Evolutionary conservation across 257 asterid genomes (phyloP), one percentile per base, ranked within the genome.

Genomic region (Gardenia jasminoides): DNA sequence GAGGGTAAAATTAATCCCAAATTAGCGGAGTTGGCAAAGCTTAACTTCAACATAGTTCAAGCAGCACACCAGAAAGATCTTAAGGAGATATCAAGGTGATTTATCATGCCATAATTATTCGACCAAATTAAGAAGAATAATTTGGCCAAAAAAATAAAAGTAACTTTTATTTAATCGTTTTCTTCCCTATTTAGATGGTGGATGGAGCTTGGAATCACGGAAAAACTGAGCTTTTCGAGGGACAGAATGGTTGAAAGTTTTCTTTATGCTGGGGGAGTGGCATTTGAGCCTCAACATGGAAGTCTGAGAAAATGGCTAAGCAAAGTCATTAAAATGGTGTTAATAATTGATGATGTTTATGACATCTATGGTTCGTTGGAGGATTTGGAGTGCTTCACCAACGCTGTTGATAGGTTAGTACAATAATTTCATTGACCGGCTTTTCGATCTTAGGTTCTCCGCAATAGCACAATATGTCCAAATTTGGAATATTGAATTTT

Each of bases 31-130:
- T 85, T 91, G 48, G 92, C 95, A 1, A 84, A 83, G 64, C 90
- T 90, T 70, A 90, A 93, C 81, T 93, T 88, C 61, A 93, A 93
- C 77, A 81, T 80, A 0, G 77, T 83, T 77, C 97, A 93, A 84
- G 80, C 80, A 75, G 80, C 83, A 52, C 94, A 88, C 74, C 97
- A 90, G 78, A 69, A 85, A 24, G 90, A 91, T 30, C 91, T 92
- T 10, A 88, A 86, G 83, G 88, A 88, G 15, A 79, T 87, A 87
- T 88, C 71, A 22, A 90, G 97, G 97, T 81, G 22, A 39, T 20
- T 36, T 22, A 4, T 52, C 20, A 36, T 9, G 4, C 41, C 17
- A 17, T 22, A 28, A 10, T 22, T 56, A 2, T 36, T 46, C 2
- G 26, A 10, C 2, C 10, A 1, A 1, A 43, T 13, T 61, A 56